These are phyloP conservation scores for Colletotrichum destructivum DNA, from an alignment of 2,329 filamentous ascomycete genomes.

Conservation along the genomic window DNA sequence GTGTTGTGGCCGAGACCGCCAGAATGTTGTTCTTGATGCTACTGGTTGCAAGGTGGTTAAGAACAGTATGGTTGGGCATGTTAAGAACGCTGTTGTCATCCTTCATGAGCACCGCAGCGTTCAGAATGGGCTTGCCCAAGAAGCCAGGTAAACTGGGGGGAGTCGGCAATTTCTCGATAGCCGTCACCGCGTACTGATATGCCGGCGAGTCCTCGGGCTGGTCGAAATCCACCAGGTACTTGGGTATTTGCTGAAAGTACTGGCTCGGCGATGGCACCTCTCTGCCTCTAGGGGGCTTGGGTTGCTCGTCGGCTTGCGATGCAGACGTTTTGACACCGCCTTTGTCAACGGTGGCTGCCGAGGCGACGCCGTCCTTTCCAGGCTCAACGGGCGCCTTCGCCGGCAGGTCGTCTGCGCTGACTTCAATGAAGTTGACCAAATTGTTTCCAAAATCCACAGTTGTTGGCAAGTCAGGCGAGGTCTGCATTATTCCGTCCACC, in stretches of 20 bases:
- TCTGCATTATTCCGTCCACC: slow-evolving; percentile 93
- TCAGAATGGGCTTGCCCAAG: slow-evolving; percentile 93
- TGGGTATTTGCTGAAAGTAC: slow-evolving; percentile 83
- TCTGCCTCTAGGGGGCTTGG: slow-evolving; percentile 67
- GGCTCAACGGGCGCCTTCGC: slow-evolving; percentile 51
- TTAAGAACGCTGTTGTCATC: slow-evolving; percentile 98
- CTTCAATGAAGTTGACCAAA: slow-evolving; percentile 97
- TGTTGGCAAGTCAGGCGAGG: slow-evolving; percentile 88
- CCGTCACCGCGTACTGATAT: slow-evolving; percentile 81
- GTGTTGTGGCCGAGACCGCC: slow-evolving; percentile 95
- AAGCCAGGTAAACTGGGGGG: slow-evolving; percentile 92
- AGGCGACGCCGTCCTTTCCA: slow-evolving; percentile 52
- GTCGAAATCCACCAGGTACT: slow-evolving; percentile 90
- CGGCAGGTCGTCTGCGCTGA: slow-evolving; percentile 81
- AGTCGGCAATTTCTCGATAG: slow-evolving; percentile 83
- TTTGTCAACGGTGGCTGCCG: slow-evolving; percentile 46
- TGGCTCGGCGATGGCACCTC: slow-evolving; percentile 68
- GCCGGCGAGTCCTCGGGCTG: slow-evolving; percentile 82
- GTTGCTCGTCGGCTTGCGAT: slow-evolving; percentile 58
- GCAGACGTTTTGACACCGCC: slow-evolving; percentile 51
- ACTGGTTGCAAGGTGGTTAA: slow-evolving; percentile 97
- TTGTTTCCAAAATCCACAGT: slow-evolving; percentile 99
- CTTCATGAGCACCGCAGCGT: slow-evolving; percentile 92
- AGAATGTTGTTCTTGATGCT: slow-evolving; percentile 98
- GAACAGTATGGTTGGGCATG: slow-evolving; percentile 96